A percentile compares a stretch with the other conserved stretches of the same genome.
Conservation (phyloP, 2,329 filamentous ascomycete genomes). For the Apiospora sp. region DNA sequence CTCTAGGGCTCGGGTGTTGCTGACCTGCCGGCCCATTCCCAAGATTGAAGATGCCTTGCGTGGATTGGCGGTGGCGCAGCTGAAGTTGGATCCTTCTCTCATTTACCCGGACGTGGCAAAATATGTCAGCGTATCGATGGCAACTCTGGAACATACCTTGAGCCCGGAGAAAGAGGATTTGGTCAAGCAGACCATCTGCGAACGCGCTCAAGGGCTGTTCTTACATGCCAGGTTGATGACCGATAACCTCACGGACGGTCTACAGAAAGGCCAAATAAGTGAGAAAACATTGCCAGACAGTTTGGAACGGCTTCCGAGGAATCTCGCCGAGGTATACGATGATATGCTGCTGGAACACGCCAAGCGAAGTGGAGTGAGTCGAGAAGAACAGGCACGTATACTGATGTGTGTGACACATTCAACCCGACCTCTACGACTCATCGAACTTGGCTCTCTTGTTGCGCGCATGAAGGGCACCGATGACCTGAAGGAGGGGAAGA, state of each 20-base stretch:
- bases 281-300: not conserved
- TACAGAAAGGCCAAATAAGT: not conserved
- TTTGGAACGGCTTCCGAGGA: constrained; percentile 16
- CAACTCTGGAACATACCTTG: not conserved
- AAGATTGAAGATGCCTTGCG: constrained; percentile 43
- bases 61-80: constrained; percentile 34
- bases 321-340: constrained; percentile 24
- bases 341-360: constrained; percentile 48
- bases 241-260: not conserved
- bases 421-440: constrained; percentile 48
- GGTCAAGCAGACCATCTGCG: constrained; percentile 7
- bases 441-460: constrained; percentile 45
- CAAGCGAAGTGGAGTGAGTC: constrained; percentile 40
- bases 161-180: not conserved
- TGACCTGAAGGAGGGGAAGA: constrained; percentile 44
- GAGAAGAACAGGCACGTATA: constrained; percentile 42
- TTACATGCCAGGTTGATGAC: constrained; percentile 2
- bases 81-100: constrained; percentile 47
- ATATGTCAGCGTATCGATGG: constrained; percentile 40
- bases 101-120: constrained; percentile 51
- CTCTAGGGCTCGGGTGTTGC: constrained; percentile 47
- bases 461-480: constrained; percentile 31
- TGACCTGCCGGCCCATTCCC: constrained; percentile 52
- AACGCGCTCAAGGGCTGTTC: constrained; percentile 2
- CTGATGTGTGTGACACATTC: constrained; percentile 52